These are phyloP conservation scores for Sungouiozyma ichnusensis DNA, from an alignment of 805 yeast species.

Conservation along the genomic window DNA sequence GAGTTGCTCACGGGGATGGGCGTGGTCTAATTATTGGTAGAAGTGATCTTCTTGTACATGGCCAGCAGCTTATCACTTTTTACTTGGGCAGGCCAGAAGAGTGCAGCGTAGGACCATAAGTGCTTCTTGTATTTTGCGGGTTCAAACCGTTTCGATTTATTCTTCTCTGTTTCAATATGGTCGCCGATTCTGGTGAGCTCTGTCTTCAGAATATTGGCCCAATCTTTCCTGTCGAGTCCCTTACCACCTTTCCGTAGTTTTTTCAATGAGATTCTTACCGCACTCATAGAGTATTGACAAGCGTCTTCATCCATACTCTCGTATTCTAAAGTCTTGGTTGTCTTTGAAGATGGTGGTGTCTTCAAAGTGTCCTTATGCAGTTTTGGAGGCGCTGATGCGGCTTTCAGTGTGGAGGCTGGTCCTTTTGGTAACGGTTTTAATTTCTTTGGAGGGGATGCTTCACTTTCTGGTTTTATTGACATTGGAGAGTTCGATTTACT, in stretches of 20 bases:
- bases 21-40: slow-evolving; percentile 5
- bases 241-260: slow-evolving; percentile 60
- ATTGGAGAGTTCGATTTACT: slow-evolving; percentile 19
- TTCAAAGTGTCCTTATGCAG: slow-evolving; percentile 1
- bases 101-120: slow-evolving; percentile 74
- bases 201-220: slow-evolving; percentile 58
- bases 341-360: slow-evolving; percentile 2
- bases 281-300: slow-evolving; percentile 52
- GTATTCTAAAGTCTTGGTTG: slow-evolving; percentile 38
- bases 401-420: slow-evolving; percentile 10
- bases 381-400: slow-evolving; percentile 3
- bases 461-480: slow-evolving; percentile 10
- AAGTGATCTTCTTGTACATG: slow-evolving; percentile 56
- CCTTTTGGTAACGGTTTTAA: slow-evolving; percentile 22
- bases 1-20: too few species aligned
- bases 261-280: slow-evolving; percentile 57
- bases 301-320: slow-evolving; percentile 69
- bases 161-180: slow-evolving; percentile 41
- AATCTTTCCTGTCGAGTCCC: slow-evolving; percentile 65
- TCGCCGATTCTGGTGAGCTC: slow-evolving; percentile 69
- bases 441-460: slow-evolving; percentile 13
- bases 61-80: slow-evolving; percentile 59
- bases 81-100: slow-evolving; percentile 84
- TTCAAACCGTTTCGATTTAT: slow-evolving; percentile 20
- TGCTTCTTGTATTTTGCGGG: slow-evolving; percentile 44